Evolutionary conservation across 352 stramenopile species (phyloP).

Genomic region (Phytophthora tubulina): DNA sequence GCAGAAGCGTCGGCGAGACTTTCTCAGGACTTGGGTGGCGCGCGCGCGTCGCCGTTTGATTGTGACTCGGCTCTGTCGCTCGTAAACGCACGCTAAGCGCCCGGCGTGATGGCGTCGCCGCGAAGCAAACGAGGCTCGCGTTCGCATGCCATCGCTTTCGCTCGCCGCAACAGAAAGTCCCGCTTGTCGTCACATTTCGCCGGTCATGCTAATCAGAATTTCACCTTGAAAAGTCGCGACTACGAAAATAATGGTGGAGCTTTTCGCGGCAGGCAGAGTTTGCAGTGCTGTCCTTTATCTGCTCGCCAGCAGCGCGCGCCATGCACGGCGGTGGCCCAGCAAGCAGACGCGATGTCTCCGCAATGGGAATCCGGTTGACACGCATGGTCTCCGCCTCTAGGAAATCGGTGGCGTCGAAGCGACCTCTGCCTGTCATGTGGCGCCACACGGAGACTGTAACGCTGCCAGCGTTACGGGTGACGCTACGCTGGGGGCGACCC

Average conservation of each 20-base stretch:
- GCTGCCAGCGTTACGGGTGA: not conserved
- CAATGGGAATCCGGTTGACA: slow-evolving; percentile 11
- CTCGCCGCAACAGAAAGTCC: slow-evolving; percentile 30
- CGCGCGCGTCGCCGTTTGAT: slow-evolving; percentile 20
- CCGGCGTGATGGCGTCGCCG: slow-evolving; percentile 4
- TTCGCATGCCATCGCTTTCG: slow-evolving; percentile 3
- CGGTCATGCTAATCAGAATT: slow-evolving; percentile 25
- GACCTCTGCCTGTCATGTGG: not conserved
- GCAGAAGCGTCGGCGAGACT: slow-evolving; percentile 32
- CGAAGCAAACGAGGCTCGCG: slow-evolving; percentile 26
- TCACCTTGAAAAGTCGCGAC: slow-evolving; percentile 36
- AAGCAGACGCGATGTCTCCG: slow-evolving; percentile 22
- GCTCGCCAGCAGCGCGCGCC: not conserved
- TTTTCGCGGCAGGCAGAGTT: not conserved
- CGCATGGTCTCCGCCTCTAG: slow-evolving; percentile 5
- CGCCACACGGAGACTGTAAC: not conserved
- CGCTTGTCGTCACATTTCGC: slow-evolving; percentile 21
- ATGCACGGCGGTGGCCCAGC: slow-evolving; percentile 12
- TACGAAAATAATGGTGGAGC: slow-evolving; percentile 24
- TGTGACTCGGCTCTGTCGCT: slow-evolving; percentile 21
- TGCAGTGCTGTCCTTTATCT: slow-evolving; percentile 14
- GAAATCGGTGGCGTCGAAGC: slow-evolving; percentile 2
- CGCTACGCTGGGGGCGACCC: not conserved
- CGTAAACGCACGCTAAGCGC: slow-evolving; percentile 15
- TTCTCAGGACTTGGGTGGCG: slow-evolving; percentile 23